phyloP scores from a whole-genome alignment of 108 stramenopile genomes.

The Cyclotella baltica region DNA sequence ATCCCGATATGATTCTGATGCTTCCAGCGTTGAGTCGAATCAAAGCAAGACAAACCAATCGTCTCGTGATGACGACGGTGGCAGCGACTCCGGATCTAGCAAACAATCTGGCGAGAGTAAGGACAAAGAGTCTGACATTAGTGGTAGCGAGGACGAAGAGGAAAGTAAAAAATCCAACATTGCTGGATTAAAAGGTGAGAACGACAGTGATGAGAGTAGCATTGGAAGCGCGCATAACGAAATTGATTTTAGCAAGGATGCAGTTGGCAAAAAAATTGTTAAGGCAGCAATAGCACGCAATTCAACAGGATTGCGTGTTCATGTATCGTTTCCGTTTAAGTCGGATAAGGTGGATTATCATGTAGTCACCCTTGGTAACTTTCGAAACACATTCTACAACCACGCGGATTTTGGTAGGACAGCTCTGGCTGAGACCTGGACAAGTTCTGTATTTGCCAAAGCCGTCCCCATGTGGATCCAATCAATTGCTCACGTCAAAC shows the following conservation, averaged over 20 bases:
- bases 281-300: background rate
- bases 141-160: background rate
- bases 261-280: constrained; percentile 1
- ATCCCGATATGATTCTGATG: background rate
- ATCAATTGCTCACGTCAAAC: background rate
- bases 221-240: background rate
- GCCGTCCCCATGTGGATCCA: background rate
- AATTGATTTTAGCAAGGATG: constrained; percentile 1
- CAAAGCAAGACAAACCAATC: background rate
- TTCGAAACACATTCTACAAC: constrained; percentile 1
- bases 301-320: background rate
- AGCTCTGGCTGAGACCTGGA: background rate
- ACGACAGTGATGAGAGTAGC: background rate
- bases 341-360: background rate
- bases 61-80: background rate
- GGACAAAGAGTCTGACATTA: background rate
- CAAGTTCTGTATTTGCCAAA: background rate
- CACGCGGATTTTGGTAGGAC: background rate
- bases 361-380: background rate
- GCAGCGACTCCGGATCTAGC: background rate
- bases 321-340: constrained; percentile 1
- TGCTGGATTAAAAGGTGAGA: background rate
- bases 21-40: background rate
- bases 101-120: background rate
- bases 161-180: background rate